Evolutionary conservation across 1,284 basidiomycete genomes (phyloP), one percentile per base, ranked within the genome.

Genomic region (Cutaneotrichosporon spelunceum): DNA sequence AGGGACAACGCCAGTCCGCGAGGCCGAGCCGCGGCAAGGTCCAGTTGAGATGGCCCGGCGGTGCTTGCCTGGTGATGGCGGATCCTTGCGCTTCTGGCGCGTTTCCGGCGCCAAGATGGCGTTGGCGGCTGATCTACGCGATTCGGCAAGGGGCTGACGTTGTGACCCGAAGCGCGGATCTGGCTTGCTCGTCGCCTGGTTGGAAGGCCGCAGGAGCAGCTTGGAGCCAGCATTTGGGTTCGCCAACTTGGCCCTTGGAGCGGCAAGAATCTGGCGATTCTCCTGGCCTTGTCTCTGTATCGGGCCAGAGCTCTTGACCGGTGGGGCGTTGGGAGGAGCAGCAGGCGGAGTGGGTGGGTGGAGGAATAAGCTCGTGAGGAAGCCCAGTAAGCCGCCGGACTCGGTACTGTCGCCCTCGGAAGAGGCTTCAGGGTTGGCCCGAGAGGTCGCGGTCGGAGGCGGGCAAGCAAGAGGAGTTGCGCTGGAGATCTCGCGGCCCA

Each of bases 361-460:
- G 13, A 47, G 33, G 26, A 58, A 27, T 14, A 58, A 30, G n/a
- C 57, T 27, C 1, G 57, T 29, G 24, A 58, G 19, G 48, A 58
- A 53, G 19, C 49, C 49, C 4, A 58, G 26, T 26, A 58, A 21
- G 26, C 57, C 57, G 10, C 48, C 49, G 5, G 36, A 34, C 50
- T 9, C 29, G 4, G 8, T 33, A 11, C 30, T 33, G 30, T 33
- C 30, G 13, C 13, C 30, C 8, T 33, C 30, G 8, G 8, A 7
- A 11, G 30, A 33, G 30, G 13, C 8, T 33, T 33, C 30, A 11
- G 30, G 30, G 8, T 2, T 33, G 30, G 30, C 8, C 30, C 4
- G 30, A 33, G 30, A 33, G 30, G 30, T 33, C 4, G 30, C 30
- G 30, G 30, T 11, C 30, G n/a, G n/a, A 33, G 30, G 30, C 30